Base-by-base conservation (phyloP, 2,329 filamentous ascomycete species). In the Neonectria punicea region DNA sequence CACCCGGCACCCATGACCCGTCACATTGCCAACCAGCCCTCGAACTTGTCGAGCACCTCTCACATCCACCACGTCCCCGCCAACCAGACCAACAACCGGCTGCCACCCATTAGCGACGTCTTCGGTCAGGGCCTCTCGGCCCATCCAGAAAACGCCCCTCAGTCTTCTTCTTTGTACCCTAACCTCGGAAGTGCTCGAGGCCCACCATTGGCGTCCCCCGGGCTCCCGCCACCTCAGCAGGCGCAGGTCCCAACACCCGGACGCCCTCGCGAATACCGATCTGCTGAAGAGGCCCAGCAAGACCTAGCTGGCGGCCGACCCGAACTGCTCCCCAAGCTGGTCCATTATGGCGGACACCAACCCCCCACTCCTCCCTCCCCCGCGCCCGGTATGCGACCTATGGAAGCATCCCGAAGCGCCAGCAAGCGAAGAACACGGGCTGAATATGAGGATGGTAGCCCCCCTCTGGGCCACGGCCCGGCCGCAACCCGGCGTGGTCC, bases 371-470 rank as follows among this genome's bases (percentile, higher is more conserved):
- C 95, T 39, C 94, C 94, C 5, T 97, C 93, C 49, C 93, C 92
- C 14, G 85, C 90, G 76, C 84, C 89, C 60, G 85, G 84, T 58
- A 80, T 77, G 70, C 80, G 76, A 75, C 75, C 77, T 73, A 72
- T 76, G 67, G 85, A 89, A 69, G 80, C 83, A 64, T 84, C 82
- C 69, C 87, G 87, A 76, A 89, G 88, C 74, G 85, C 86, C 70
- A 87, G 84, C 77, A 90, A 93, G 78, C 87, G 95, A 79, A 89
- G 96, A 69, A 90, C 89, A 11, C 88, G 96, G 61, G 93, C 92
- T 65, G 96, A 98, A 82, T 98, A 98, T 77, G 96, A 98, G 78
- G 94, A 98, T 58, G 94, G 94, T 60, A 97, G 91, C 73, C 94
- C 94, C 10, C 94, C 95, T 0, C 85, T 97, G 3, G 93, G 93